Percentiles rank a stretch among this genome's conserved stretches.
Conservation (phyloP, 768 basidiomycete species). For the Agrocybe chaxingu region DNA sequence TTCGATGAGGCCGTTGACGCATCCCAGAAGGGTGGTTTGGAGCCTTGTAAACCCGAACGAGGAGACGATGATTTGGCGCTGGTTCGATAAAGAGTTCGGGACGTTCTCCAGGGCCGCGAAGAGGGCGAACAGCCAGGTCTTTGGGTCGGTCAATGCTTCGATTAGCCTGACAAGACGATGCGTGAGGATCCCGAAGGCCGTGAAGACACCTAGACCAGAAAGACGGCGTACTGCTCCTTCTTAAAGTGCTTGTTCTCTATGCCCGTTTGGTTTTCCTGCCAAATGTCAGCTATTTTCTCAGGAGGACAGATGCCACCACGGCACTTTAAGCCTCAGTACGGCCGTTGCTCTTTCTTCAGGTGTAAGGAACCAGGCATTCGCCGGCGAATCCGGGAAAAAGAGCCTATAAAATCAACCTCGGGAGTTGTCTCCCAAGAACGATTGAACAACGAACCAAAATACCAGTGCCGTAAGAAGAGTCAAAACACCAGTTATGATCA, state of each 20-base stretch:
- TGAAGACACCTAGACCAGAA: no score
- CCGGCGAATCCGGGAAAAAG: slow-evolving; percentile 73
- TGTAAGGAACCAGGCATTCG: slow-evolving; percentile 73
- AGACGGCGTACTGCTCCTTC: slow-evolving; percentile 61
- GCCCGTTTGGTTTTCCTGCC: slow-evolving; percentile 71
- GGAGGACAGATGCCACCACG: not conserved
- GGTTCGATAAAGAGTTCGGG: slow-evolving; percentile 65
- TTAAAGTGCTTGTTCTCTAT: slow-evolving; percentile 83
- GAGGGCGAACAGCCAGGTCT: slow-evolving; percentile 75
- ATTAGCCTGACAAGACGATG: slow-evolving; percentile 44
- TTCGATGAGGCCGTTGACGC: slow-evolving; percentile 62
- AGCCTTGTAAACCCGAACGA: slow-evolving; percentile 63
- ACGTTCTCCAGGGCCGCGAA: slow-evolving; percentile 60
- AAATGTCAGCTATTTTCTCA: not conserved
- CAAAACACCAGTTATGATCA: slow-evolving; percentile 64
- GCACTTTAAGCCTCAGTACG: slow-evolving; percentile 60
- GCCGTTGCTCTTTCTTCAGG: slow-evolving; percentile 60
- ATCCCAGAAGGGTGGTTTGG: slow-evolving; percentile 67
- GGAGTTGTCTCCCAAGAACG: not conserved
- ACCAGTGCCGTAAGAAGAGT: slow-evolving; percentile 49
- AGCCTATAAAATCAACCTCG: slow-evolving; percentile 34
- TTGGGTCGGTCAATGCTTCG: slow-evolving; percentile 65
- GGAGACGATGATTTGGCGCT: slow-evolving; percentile 59
- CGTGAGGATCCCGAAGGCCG: no score
- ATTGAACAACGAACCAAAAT: slow-evolving; percentile 48